These are phyloP conservation scores for Crithidia bombi DNA, from an alignment of 208 protist genomes.

Conservation along the genomic window DNA sequence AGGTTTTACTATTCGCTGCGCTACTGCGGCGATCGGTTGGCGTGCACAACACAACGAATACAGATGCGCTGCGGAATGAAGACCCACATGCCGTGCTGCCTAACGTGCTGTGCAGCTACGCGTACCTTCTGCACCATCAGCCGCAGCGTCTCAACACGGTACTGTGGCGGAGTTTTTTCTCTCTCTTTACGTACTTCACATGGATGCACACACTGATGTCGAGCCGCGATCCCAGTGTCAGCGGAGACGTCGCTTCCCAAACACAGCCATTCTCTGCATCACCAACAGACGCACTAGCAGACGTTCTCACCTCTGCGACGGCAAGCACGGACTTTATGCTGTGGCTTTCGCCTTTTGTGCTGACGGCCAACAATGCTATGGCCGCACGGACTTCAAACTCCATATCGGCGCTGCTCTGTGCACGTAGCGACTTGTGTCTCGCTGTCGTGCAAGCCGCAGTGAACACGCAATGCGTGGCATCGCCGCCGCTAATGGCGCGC, in stretches of 20 bases:
- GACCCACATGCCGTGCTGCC: too few species aligned
- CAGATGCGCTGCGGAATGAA: too few species aligned
- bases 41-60: not conserved
- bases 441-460: constrained; percentile 25
- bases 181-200: constrained; percentile 1
- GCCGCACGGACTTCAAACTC: not conserved
- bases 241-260: not conserved
- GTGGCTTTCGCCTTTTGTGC: constrained; percentile 28
- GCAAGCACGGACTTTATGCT: constrained; percentile 15
- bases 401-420: not conserved
- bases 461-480: not conserved
- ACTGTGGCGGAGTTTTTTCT: constrained; percentile 16
- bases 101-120: constrained; percentile 8
- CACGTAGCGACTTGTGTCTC: constrained; percentile 10
- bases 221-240: not conserved
- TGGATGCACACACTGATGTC: not conserved
- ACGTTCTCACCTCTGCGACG: constrained; percentile 10
- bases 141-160: constrained; percentile 24
- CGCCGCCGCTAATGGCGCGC: not conserved
- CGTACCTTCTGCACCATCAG: constrained; percentile 28
- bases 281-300: not conserved
- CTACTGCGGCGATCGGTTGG: not conserved
- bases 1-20: not conserved
- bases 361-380: not conserved
- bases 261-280: not conserved